Percentiles rank a stretch among this genome's conserved stretches.
Conservation (phyloP, 78 protist species). For the Cyanophora paradoxa region DNA sequence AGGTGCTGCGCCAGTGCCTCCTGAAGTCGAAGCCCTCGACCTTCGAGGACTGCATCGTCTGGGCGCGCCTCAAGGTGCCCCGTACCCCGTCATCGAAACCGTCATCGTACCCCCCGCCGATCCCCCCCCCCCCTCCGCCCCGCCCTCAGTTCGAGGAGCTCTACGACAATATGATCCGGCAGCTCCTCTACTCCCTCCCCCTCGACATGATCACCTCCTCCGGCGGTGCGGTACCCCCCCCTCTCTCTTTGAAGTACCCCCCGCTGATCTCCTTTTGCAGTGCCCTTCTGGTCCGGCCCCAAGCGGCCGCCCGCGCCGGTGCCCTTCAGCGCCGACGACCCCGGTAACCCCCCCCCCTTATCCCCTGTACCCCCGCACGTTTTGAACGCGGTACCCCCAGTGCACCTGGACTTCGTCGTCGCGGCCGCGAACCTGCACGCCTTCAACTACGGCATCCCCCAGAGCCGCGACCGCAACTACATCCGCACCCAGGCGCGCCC, state of each 20-base stretch:
- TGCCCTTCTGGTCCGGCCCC: slow-evolving; percentile 42
- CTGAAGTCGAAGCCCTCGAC: slow-evolving; percentile 43
- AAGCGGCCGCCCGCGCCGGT: slow-evolving; percentile 67
- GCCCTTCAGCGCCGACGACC: slow-evolving; percentile 36
- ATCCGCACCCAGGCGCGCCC: too few relatives aligned
- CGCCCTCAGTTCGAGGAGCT: slow-evolving; percentile 88
- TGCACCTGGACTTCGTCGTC: slow-evolving; percentile 74
- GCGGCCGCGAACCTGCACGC: slow-evolving; percentile 92
- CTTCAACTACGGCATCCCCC: slow-evolving; percentile 46
- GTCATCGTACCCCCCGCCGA: too few relatives aligned
- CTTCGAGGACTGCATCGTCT: slow-evolving; percentile 84
- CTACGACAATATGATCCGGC: slow-evolving; percentile 70
- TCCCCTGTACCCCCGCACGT: too few relatives aligned
- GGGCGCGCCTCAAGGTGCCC: slow-evolving; percentile 90
- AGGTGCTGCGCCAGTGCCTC: slow-evolving; percentile 26
- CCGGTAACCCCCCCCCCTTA: too few relatives aligned
- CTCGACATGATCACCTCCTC: slow-evolving; percentile 71
- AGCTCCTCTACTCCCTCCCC: slow-evolving; percentile 93
- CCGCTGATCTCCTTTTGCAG: too few relatives aligned
- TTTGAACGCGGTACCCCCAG: too few relatives aligned
- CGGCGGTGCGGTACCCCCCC: slow-evolving; percentile 17
- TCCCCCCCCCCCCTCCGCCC: too few relatives aligned
- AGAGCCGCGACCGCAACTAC: background rate
- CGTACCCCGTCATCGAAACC: too few relatives aligned
- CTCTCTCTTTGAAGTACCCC: too few relatives aligned